Evolutionary conservation across 257 asterid genomes (phyloP), one percentile per base, ranked within the genome.

Genomic region (Capsicum rhomboideum): DNA sequence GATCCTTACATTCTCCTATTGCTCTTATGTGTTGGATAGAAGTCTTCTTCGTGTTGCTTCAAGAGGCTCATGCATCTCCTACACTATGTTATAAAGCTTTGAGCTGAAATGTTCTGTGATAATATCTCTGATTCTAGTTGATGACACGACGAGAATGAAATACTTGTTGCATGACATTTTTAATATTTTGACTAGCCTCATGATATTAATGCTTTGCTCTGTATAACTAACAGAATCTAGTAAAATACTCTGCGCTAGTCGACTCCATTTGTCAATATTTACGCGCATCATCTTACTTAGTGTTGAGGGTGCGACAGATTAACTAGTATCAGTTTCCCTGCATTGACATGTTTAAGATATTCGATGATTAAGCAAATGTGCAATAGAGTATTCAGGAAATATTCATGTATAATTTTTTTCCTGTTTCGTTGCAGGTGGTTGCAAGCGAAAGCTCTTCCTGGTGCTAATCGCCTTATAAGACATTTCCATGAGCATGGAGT

Each of bases 391-490:
- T 61, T 34, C 40, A 34, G 40, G 40, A 34, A 34, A 34, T 34
- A 34, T 34, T 52, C 71, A 49, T 8, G 23, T 78, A 10, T 56
- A 17, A 8, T 52, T 23, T 69, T 4, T 8, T 72, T 8, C 80
- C 83, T 85, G 81, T 86, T 84, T 85, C 13, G 23, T 50, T 87
- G 8, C 79, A 95, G 99, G 91, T 93, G 97, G 98, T 75, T 67
- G 83, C 86, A 87, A 86, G 92, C 97, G 6, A 93, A 91, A 86
- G 89, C 96, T 61, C 97, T 95, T 87, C 99, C 99, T 21, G 98
- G 98, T 69, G 99, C 92, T 58, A 91, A 92, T 84, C 97, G 98
- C 52, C 92, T 95, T 26, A 90, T 95, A 92, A 84, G 74, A 55
- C 97, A 95, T 89, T 93, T 95, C 80, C 90, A 86, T 79, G 85